These are phyloP conservation scores for Dactylellina parvicollis DNA, from an alignment of 2,329 filamentous ascomycete species.

Conservation along the genomic window DNA sequence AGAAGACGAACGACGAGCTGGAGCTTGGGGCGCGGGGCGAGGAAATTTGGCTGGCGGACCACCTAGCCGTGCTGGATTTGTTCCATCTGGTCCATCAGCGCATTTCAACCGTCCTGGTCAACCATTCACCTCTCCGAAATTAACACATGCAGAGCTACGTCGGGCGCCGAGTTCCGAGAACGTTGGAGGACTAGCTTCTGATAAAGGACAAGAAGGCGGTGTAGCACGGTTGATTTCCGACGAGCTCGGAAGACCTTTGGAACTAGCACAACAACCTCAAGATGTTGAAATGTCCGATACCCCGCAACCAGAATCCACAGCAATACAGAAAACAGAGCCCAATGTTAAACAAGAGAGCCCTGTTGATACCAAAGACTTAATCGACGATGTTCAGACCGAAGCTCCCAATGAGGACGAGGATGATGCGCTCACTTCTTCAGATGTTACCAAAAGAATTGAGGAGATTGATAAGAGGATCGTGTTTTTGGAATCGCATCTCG, in stretches of 20 bases:
- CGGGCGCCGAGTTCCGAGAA: constrained; percentile 25
- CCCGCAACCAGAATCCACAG: constrained; percentile 6
- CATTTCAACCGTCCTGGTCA: constrained; percentile 32
- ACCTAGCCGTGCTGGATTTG: constrained; percentile 19
- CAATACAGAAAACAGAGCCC: background rate
- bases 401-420: constrained; percentile 37
- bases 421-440: constrained; percentile 39
- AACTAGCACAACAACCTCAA: background rate
- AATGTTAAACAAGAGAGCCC: constrained; percentile 48
- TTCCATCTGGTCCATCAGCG: constrained; percentile 23
- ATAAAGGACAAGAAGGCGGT: constrained; percentile 10
- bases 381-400: constrained; percentile 24
- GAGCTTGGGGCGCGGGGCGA: constrained; percentile 20
- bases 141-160: constrained; percentile 39
- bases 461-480: constrained; percentile 40
- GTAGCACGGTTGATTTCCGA: background rate
- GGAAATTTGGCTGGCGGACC: constrained; percentile 12
- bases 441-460: constrained; percentile 45
- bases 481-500: constrained; percentile 32
- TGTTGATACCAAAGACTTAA: constrained; percentile 28
- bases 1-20: constrained; percentile 32
- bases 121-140: constrained; percentile 45
- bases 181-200: constrained; percentile 3
- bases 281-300: constrained; percentile 49
- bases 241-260: background rate